Conservation (phyloP, 768 basidiomycete genomes). For the Suillus bovinus region DNA sequence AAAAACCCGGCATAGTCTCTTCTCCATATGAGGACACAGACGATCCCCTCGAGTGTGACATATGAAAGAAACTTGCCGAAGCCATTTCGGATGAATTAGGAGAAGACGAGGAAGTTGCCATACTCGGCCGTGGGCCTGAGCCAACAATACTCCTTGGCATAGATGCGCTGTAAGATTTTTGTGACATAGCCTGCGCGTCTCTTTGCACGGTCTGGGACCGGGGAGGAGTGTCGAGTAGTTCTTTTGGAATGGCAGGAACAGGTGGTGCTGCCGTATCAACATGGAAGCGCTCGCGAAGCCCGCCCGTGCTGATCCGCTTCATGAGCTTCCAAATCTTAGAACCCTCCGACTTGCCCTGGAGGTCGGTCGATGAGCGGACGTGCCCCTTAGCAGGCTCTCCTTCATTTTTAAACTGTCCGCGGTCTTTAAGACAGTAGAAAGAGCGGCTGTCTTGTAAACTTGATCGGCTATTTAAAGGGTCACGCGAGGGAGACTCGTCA, state of each 20-base stretch:
- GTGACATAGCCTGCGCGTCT: neutral
- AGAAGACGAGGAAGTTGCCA: conserved; percentile 59
- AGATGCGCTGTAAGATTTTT: conserved; percentile 6
- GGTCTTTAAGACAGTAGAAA: neutral
- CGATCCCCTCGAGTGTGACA: conserved; percentile 48
- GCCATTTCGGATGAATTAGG: conserved; percentile 60
- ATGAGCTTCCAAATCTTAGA: conserved; percentile 66
- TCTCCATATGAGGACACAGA: conserved; percentile 59
- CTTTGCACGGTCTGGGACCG: neutral
- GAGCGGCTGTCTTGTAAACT: conserved; percentile 36
- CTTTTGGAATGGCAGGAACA: conserved; percentile 59
- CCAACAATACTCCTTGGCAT: conserved; percentile 15
- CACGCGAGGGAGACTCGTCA: conserved; percentile 29
- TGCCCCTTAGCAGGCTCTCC: conserved; percentile 10
- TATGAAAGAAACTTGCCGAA: conserved; percentile 52
- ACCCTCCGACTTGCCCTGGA: conserved; percentile 28
- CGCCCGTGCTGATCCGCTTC: conserved; percentile 68
- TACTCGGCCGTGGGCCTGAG: conserved; percentile 39
- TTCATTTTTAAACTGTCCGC: conserved; percentile 22
- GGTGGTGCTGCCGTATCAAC: conserved; percentile 44
- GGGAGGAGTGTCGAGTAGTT: conserved; percentile 22
- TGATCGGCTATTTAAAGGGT: conserved; percentile 24
- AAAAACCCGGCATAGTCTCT: conserved; percentile 39
- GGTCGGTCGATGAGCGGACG: conserved; percentile 4
- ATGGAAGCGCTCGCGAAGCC: conserved; percentile 51